phyloP scores from a whole-genome alignment of 371 early-diverging fungal genomes.

The Umbelopsis sp. region DNA sequence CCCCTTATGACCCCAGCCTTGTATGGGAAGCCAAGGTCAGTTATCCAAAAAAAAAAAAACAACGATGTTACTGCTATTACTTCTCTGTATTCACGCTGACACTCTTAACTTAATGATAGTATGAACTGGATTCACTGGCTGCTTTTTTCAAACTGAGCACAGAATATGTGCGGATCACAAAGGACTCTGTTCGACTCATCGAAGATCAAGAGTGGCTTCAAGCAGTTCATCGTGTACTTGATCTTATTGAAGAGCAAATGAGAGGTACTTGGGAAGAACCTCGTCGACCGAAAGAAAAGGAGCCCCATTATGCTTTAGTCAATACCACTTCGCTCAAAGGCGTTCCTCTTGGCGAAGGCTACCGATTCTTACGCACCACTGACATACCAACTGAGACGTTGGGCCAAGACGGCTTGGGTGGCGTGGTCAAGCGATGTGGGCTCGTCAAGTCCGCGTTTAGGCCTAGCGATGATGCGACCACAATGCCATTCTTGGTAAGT shows the following conservation, averaged over 20 bases:
- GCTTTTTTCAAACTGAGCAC: constrained; percentile 52
- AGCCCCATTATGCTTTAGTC: background rate
- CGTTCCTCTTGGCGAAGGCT: constrained; percentile 29
- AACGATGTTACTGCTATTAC: background rate
- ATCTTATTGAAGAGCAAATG: constrained; percentile 38
- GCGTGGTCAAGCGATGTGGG: constrained; percentile 54
- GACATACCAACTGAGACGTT: constrained; percentile 59
- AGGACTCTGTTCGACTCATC: constrained; percentile 25
- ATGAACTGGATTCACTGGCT: constrained; percentile 54
- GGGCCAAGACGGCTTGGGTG: constrained; percentile 53
- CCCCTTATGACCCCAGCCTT: constrained; percentile 36
- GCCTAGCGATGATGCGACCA: constrained; percentile 66
- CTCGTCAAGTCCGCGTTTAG: constrained; percentile 62
- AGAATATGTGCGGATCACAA: constrained; percentile 39
- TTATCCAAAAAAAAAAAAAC: background rate
- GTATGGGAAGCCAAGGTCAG: constrained; percentile 50
- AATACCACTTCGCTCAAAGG: constrained; percentile 5
- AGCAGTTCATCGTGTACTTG: constrained; percentile 34
- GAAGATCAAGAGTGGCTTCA: constrained; percentile 35
- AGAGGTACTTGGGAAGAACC: constrained; percentile 40
- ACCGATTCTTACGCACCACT: constrained; percentile 38
- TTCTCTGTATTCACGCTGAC: background rate
- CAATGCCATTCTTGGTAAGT: constrained; percentile 56
- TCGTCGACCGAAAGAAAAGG: background rate
- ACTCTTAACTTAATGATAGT: constrained; percentile 27